These are phyloP conservation scores for Eucalyptus pauciflora DNA, from an alignment of 345 rosid species.

Conservation along the genomic window DNA sequence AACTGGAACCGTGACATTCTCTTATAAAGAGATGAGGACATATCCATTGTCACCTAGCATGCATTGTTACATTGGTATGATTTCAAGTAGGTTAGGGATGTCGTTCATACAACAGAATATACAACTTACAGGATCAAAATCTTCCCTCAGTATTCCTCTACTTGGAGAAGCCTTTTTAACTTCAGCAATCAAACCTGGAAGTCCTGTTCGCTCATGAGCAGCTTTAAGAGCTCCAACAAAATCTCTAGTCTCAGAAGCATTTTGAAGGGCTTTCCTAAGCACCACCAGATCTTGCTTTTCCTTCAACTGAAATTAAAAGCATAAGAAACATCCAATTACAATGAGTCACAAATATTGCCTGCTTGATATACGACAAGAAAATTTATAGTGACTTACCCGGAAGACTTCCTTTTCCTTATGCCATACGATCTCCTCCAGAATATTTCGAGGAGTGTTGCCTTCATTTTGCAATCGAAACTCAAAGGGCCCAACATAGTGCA, in stretches of 20 bases:
- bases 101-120: neutral
- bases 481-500: constrained; percentile 86
- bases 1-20: neutral
- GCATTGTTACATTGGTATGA: neutral
- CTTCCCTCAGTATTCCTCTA: constrained; percentile 76
- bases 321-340: neutral
- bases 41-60: neutral
- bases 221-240: constrained; percentile 74
- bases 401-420: constrained; percentile 71
- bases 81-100: neutral
- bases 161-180: constrained; percentile 98
- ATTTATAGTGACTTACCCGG: constrained; percentile 12
- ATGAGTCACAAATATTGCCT: neutral
- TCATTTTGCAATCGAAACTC: constrained; percentile 75
- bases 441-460: constrained; percentile 77
- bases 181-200: constrained; percentile 93
- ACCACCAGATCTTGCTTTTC: constrained; percentile 43
- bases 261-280: constrained; percentile 42
- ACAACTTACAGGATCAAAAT: constrained; percentile 66
- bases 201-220: constrained; percentile 53
- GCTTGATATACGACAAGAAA: neutral
- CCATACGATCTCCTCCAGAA: constrained; percentile 90
- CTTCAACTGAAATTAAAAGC: constrained; percentile 36
- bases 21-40: neutral
- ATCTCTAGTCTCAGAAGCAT: constrained; percentile 62